Percentiles rank a stretch among this genome's conserved stretches.
Evolutionary conservation across 1,284 basidiomycete species (phyloP).

Genomic region (Coniferiporia sulphurascens): DNA sequence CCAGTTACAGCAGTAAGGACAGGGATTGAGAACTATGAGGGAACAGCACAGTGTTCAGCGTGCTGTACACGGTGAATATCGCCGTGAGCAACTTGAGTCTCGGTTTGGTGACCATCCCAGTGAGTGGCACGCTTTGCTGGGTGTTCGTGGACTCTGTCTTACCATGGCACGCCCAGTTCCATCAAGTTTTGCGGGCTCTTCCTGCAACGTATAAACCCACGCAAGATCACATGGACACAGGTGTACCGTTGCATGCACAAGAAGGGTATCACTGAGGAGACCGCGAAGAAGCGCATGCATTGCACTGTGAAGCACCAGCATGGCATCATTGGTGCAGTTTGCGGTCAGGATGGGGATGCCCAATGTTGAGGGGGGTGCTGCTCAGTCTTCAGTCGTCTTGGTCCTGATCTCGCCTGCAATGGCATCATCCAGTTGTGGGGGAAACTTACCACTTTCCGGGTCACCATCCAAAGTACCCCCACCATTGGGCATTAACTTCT

Average conservation of each 20-base stretch:
- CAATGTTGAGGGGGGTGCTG: constrained; percentile 5
- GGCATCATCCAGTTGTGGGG: background rate
- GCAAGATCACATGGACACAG: constrained; percentile 98
- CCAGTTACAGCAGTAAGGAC: background rate
- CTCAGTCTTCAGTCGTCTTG: constrained; percentile 12
- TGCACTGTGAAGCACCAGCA: constrained; percentile 98
- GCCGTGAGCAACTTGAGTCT: constrained; percentile 88
- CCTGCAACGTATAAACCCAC: constrained; percentile 99
- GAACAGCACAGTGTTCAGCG: constrained; percentile 61
- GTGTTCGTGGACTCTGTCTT: no score
- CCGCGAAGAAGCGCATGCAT: constrained; percentile 97
- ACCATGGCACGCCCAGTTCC: constrained; percentile 55
- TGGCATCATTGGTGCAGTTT: constrained; percentile 96
- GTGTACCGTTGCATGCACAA: constrained; percentile 99
- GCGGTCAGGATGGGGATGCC: no score
- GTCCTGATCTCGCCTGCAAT: constrained; percentile 7
- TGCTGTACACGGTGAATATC: constrained; percentile 89
- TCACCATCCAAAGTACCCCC: constrained; percentile 7
- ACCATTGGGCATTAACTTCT: constrained; percentile 6
- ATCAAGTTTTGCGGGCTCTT: constrained; percentile 96
- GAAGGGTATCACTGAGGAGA: constrained; percentile 99
- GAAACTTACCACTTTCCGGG: constrained; percentile 5
- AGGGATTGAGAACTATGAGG: background rate
- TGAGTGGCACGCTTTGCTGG: constrained; percentile 36
- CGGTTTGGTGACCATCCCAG: constrained; percentile 85